Percentiles rank a stretch among this genome's conserved stretches.
phyloP scores from a whole-genome alignment of 371 early-diverging fungal species.

The Blakeslea trispora region DNA sequence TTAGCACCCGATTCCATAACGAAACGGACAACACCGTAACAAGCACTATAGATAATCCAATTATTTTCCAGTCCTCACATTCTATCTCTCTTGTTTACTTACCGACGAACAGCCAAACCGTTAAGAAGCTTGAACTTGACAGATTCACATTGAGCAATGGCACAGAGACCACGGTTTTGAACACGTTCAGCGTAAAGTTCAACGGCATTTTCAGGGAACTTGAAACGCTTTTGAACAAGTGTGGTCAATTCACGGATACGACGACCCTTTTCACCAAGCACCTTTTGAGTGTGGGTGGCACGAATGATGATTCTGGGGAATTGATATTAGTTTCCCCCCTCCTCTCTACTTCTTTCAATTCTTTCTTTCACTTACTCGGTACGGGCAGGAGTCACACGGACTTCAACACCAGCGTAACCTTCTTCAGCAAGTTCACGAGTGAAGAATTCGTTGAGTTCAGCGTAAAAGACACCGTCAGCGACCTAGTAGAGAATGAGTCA shows the following conservation, averaged over 20 bases:
- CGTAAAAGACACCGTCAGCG: constrained; percentile 99
- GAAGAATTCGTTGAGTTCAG: constrained; percentile 98
- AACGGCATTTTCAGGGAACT: constrained; percentile 95
- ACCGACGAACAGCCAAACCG: constrained; percentile 92
- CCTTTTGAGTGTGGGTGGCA: constrained; percentile 96
- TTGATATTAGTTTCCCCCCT: not conserved
- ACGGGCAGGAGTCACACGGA: constrained; percentile 96
- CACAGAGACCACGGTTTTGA: constrained; percentile 96
- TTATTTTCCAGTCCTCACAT: not conserved
- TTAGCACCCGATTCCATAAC: constrained; percentile 99
- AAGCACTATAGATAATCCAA: constrained; percentile 64
- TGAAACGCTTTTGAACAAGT: constrained; percentile 98
- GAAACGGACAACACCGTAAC: constrained; percentile 97
- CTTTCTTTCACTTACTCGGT: constrained; percentile 68
- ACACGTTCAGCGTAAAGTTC: constrained; percentile 99
- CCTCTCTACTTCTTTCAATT: not conserved
- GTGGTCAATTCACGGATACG: constrained; percentile 98
- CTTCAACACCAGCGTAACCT: constrained; percentile 96
- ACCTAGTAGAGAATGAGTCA: constrained; percentile 33
- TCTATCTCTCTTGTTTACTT: constrained; percentile 25
- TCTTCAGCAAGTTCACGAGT: constrained; percentile 89
- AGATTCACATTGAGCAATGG: constrained; percentile 98
- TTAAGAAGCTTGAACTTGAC: constrained; percentile 96
- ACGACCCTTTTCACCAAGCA: constrained; percentile 98
- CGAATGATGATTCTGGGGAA: constrained; percentile 88